Base-by-base conservation (phyloP, 164 flowering plant species). In the Stephania cephalantha region DNA sequence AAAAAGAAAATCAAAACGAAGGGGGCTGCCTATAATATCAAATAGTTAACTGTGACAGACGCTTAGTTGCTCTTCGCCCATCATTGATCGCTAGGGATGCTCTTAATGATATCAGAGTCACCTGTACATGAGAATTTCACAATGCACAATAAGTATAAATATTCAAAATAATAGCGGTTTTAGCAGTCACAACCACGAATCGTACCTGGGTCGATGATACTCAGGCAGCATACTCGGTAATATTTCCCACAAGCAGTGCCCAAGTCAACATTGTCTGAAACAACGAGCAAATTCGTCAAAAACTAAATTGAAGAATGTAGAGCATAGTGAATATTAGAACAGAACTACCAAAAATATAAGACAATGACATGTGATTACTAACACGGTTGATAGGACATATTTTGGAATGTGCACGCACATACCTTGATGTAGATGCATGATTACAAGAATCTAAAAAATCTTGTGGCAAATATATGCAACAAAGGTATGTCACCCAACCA, bases 201-300 rank as follows among this genome's bases (percentile, higher is more conserved):
- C 12, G 31, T 71, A 69, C 71, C 15, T 45, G 90, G 86, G 69
- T 86, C 89, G 46, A 83, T 78, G 58, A 88, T 83, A 75, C 88
- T 85, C 46, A 88, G 86, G 81, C 89, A 88, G 48, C 83, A 84
- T 0, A 88, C 90, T 73, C 90, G 74, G 76, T 61, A 88, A 72
- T 86, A 86, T 68, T 86, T 87, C 0, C 88, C 88, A 70, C 88
- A 87, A 30, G 88, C 88, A 12, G 90, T 87, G 9, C 90, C 90
- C 75, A 88, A 72, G 68, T 88, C 90, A 9, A 84, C 84, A 67
- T 88, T 88, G 75, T 86, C 90, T 86, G 76, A 50, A 50, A 35
- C n/a, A 77, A 12, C 20, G 1, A 73, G 8, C 55, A 50, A 63
- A n/a, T 29, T 45, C 35, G 9, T 46, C 52, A 68, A 9, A 30